Evolutionary conservation across 805 yeast genomes (phyloP).

Genomic region (Spathaspora sp.): DNA sequence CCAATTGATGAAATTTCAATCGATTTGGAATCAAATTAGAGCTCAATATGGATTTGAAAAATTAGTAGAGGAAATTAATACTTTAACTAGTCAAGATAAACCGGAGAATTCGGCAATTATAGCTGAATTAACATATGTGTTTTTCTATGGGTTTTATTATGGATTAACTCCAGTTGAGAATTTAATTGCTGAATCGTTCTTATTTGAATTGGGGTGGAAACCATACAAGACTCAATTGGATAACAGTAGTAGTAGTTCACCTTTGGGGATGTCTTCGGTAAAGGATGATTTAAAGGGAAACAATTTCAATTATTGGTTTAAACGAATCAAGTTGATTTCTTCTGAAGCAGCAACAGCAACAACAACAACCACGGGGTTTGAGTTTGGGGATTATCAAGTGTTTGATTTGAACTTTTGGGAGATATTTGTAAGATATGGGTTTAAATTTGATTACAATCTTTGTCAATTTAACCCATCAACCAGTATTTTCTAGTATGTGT

Average conservation of each 20-base stretch:
- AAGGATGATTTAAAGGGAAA: slow-evolving; percentile 6
- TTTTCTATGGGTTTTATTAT: slow-evolving; percentile 41
- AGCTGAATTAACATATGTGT: slow-evolving; percentile 35
- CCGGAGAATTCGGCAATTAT: slow-evolving; percentile 19
- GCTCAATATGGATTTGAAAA: slow-evolving; percentile 30
- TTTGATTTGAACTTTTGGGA: slow-evolving; percentile 43
- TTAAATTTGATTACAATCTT: slow-evolving; percentile 31
- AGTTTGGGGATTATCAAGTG: slow-evolving; percentile 37
- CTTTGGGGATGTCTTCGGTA: slow-evolving; percentile 2
- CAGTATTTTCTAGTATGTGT: slow-evolving; percentile 3
- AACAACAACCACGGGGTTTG: slow-evolving; percentile 11
- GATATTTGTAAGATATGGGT: slow-evolving; percentile 32
- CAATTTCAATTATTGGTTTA: slow-evolving; percentile 24
- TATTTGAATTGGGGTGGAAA: slow-evolving; percentile 39
- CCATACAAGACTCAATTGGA: slow-evolving; percentile 27
- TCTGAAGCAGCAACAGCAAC: neutral
- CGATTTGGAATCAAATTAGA: slow-evolving; percentile 39
- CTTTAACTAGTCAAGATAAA: slow-evolving; percentile 16
- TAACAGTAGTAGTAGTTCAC: slow-evolving; percentile 3
- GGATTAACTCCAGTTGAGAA: slow-evolving; percentile 42
- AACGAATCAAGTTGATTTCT: slow-evolving; percentile 15
- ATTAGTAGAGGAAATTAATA: slow-evolving; percentile 26
- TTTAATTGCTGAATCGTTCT: slow-evolving; percentile 37
- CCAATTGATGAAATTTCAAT: slow-evolving; percentile 31
- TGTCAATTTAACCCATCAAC: slow-evolving; percentile 28